phyloP scores from a whole-genome alignment of 73 alveolate species.

The Blepharisma japonicum region DNA sequence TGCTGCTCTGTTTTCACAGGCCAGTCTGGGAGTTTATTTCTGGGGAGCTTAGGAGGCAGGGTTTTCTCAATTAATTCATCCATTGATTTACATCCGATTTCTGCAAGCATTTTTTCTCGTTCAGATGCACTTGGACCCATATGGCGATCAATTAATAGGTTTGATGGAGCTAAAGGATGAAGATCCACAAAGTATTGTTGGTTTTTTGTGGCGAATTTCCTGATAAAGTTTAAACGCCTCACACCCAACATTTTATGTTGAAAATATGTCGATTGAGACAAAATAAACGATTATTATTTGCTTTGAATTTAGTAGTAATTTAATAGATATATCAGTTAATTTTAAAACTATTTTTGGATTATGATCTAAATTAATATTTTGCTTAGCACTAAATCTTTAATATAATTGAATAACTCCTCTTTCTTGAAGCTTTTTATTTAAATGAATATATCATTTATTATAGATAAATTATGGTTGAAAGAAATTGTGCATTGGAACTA shows the following conservation, averaged over 20 bases:
- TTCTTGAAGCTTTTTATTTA: too few relatives aligned
- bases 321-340: too few relatives aligned
- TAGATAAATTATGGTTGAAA: too few relatives aligned
- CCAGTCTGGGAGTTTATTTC: conserved; percentile 47
- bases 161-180: conserved; percentile 21
- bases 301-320: too few relatives aligned
- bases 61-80: conserved; percentile 59
- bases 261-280: too few relatives aligned
- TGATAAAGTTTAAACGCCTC: conserved; percentile 15
- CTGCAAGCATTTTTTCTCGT: conserved; percentile 49
- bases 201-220: conserved; percentile 26
- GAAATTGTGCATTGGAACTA: too few relatives aligned
- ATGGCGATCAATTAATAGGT: conserved; percentile 37
- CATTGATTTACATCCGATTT: conserved; percentile 44
- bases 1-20: conserved; percentile 55
- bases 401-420: too few relatives aligned
- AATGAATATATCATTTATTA: too few relatives aligned
- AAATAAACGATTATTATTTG: too few relatives aligned
- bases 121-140: conserved; percentile 34
- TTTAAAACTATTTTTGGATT: too few relatives aligned
- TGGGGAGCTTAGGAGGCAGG: conserved; percentile 55
- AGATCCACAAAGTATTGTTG: conserved; percentile 5
- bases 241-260: conserved; percentile 10
- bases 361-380: too few relatives aligned
- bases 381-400: too few relatives aligned